These are phyloP conservation scores for Zygoascus flipseniorum DNA, from an alignment of 805 yeast genomes.

Conservation along the genomic window DNA sequence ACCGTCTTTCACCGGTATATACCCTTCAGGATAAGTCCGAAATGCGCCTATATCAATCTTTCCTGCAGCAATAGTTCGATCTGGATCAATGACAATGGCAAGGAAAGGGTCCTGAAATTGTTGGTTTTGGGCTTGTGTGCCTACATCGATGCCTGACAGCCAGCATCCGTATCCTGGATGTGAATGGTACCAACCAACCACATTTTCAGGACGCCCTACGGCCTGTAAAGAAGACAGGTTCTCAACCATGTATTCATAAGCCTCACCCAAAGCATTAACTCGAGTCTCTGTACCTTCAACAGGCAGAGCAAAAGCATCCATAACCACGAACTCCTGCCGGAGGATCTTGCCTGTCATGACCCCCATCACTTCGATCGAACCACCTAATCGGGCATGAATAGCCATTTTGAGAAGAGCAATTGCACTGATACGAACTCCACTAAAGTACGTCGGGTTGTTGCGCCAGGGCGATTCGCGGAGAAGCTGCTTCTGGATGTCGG, in stretches of 20 bases:
- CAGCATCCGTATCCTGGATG: slow-evolving; percentile 98
- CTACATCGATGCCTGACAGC: slow-evolving; percentile 88
- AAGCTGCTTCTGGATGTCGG: slow-evolving; percentile 21
- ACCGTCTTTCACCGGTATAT: slow-evolving; percentile 10
- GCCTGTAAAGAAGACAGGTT: slow-evolving; percentile 52
- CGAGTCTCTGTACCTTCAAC: slow-evolving; percentile 95
- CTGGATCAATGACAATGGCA: slow-evolving; percentile 84
- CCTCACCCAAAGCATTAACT: slow-evolving; percentile 90
- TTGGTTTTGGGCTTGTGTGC: slow-evolving; percentile 80
- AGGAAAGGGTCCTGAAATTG: slow-evolving; percentile 85
- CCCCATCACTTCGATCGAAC: slow-evolving; percentile 90
- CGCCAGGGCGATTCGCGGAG: slow-evolving; percentile 30
- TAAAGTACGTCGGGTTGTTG: slow-evolving; percentile 50
- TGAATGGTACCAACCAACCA: slow-evolving; percentile 95
- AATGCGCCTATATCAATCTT: slow-evolving; percentile 83
- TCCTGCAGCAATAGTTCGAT: slow-evolving; percentile 52
- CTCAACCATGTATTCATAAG: slow-evolving; percentile 90
- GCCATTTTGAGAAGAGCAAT: slow-evolving; percentile 69
- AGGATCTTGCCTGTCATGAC: slow-evolving; percentile 76
- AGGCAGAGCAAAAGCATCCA: slow-evolving; percentile 80
- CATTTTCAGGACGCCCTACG: slow-evolving; percentile 50
- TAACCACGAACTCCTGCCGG: slow-evolving; percentile 40
- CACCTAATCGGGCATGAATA: slow-evolving; percentile 75
- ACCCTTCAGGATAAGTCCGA: slow-evolving; percentile 50
- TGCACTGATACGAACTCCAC: slow-evolving; percentile 54